phyloP scores from a whole-genome alignment of 1,284 basidiomycete genomes.

The Fomitopsis pinicola region DNA sequence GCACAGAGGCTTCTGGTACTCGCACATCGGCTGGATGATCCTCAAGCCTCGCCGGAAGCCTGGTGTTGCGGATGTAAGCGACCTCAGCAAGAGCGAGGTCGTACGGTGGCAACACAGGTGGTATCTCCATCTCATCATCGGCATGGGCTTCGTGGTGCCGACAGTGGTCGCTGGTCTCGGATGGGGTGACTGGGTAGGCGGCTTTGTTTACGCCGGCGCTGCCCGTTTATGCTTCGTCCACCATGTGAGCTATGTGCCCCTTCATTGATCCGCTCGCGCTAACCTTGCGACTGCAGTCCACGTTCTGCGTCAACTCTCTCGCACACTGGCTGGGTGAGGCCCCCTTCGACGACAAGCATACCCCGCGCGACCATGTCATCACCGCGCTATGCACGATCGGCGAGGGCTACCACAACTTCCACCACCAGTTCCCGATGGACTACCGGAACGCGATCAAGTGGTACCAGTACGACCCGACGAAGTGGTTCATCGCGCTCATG shows the following conservation, averaged over 20 bases:
- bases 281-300: conserved; percentile 50
- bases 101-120: conserved; percentile 86
- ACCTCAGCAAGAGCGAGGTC: conserved; percentile 74
- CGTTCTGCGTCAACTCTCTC: conserved; percentile 94
- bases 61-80: conserved; percentile 86
- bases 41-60: conserved; percentile 85
- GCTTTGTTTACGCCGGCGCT: conserved; percentile 84
- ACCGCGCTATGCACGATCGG: conserved; percentile 89
- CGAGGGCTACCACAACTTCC: conserved; percentile 97
- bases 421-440: conserved; percentile 94
- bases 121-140: conserved; percentile 71
- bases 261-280: conserved; percentile 2
- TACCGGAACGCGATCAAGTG: conserved; percentile 92
- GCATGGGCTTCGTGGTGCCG: conserved; percentile 75
- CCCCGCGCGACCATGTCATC: conserved; percentile 84
- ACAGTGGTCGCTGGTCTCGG: conserved; percentile 77
- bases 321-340: conserved; percentile 93
- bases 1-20: conserved; percentile 76
- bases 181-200: conserved; percentile 85
- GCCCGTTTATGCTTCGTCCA: conserved; percentile 84
- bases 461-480: conserved; percentile 89
- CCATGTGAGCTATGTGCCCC: conserved; percentile 54
- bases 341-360: conserved; percentile 94
- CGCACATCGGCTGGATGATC: conserved; percentile 93
- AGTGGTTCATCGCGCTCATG: conserved; percentile 85